Percentiles rank a stretch among this genome's conserved stretches.
Evolutionary conservation across 2,329 filamentous ascomycete species (phyloP).

Genomic region (Sarocladium strictum): DNA sequence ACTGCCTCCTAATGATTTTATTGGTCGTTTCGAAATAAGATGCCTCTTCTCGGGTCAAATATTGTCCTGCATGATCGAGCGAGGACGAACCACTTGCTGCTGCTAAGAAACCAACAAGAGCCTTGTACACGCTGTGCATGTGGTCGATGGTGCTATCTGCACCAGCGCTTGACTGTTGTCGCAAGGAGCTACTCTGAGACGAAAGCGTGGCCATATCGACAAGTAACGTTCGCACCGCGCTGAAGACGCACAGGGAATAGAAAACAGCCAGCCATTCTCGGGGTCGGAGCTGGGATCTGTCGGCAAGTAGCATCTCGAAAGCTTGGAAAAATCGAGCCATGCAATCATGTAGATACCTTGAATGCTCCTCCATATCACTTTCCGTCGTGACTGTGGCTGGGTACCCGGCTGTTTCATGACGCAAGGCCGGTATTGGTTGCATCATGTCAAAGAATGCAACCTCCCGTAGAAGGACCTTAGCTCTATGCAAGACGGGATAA

Average conservation of each 20-base stretch:
- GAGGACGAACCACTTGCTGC: conserved; percentile 37
- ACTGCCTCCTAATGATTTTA: conserved; percentile 39
- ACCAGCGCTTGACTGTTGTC: neutral
- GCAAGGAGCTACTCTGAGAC: conserved; percentile 10
- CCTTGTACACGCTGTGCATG: conserved; percentile 46
- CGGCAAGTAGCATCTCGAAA: conserved; percentile 40
- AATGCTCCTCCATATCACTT: conserved; percentile 40
- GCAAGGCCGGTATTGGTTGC: conserved; percentile 39
- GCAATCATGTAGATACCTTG: conserved; percentile 42
- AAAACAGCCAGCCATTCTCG: conserved; percentile 47
- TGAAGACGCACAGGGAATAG: conserved; percentile 53
- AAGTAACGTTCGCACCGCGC: conserved; percentile 46
- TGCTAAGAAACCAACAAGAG: conserved; percentile 42
- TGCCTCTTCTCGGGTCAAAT: conserved; percentile 39
- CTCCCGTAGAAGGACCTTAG: conserved; percentile 50
- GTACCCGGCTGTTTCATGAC: conserved; percentile 20
- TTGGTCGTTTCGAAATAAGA: conserved; percentile 36
- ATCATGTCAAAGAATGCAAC: conserved; percentile 48
- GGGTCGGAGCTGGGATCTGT: conserved; percentile 30
- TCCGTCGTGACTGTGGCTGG: conserved; percentile 29
- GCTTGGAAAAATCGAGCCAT: conserved; percentile 46
- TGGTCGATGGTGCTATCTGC: conserved; percentile 6
- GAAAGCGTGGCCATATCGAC: conserved; percentile 31
- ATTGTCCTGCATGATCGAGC: conserved; percentile 29
- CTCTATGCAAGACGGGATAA: conserved; percentile 46